Evolutionary conservation across 495 filamentous ascomycete species (phyloP).

Genomic region (Podospora pseudoanserina): DNA sequence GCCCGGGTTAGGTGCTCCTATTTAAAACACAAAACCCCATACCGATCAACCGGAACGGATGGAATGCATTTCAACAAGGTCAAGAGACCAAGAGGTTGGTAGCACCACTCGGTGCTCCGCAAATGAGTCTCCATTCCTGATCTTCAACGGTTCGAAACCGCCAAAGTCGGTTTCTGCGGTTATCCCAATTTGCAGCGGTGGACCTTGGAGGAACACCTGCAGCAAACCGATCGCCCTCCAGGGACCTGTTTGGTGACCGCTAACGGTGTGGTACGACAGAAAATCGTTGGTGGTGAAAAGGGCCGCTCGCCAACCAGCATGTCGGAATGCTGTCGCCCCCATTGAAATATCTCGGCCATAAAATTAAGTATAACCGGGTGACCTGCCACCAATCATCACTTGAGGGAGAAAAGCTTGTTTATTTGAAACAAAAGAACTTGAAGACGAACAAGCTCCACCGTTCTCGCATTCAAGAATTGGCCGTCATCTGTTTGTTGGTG

Average conservation of each 20-base stretch:
- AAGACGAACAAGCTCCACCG: constrained; percentile 12
- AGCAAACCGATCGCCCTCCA: constrained; percentile 11
- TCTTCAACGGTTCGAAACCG: constrained; percentile 17
- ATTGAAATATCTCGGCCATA: neutral
- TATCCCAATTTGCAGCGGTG: constrained; percentile 20
- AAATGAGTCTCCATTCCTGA: neutral
- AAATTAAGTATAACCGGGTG: neutral
- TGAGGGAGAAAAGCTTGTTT: constrained; percentile 13
- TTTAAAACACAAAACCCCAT: neutral
- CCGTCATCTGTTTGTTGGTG: neutral
- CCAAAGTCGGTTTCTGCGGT: constrained; percentile 4
- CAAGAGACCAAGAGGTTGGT: neutral
- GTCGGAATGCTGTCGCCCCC: neutral
- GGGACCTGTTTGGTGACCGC: neutral
- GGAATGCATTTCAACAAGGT: neutral
- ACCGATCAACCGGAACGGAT: neutral
- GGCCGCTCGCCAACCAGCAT: neutral
- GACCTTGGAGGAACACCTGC: neutral
- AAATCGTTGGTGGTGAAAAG: neutral
- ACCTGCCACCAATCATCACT: constrained; percentile 14
- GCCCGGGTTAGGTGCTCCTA: neutral
- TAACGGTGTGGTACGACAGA: neutral
- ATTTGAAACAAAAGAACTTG: constrained; percentile 27
- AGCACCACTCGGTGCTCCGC: neutral
- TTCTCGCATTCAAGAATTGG: constrained; percentile 1